phyloP scores from a whole-genome alignment of 495 filamentous ascomycete species.

The Hapsidospora chrysogenum region DNA sequence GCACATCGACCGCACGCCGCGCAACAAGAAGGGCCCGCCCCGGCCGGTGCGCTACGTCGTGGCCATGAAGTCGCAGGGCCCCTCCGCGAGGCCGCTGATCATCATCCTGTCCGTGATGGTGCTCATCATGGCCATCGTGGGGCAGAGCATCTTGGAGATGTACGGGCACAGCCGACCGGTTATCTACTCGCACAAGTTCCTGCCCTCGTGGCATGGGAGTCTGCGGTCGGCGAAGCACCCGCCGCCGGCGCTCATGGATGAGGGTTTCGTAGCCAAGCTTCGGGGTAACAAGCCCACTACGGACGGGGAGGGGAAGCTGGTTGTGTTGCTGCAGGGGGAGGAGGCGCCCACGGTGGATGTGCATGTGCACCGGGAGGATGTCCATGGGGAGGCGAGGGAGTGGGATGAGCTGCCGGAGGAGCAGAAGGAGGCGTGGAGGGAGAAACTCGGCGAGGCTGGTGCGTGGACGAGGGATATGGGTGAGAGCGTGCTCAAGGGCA shows the following conservation, averaged over 20 bases:
- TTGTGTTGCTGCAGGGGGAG: too few relatives aligned
- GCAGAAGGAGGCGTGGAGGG: conserved; percentile 52
- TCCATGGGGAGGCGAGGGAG: conserved; percentile 26
- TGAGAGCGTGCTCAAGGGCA: conserved; percentile 52
- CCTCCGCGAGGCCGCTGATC: conserved; percentile 28
- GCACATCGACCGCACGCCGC: conserved; percentile 25
- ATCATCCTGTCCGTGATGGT: conserved; percentile 33
- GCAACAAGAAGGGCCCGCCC: conserved; percentile 23
- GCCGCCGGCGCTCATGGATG: background rate
- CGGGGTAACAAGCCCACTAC: too few relatives aligned
- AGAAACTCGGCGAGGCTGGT: conserved; percentile 47
- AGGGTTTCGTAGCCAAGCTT: too few relatives aligned
- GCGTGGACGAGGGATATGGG: conserved; percentile 58
- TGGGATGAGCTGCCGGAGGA: conserved; percentile 49
- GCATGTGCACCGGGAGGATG: conserved; percentile 28
- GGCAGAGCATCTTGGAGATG: conserved; percentile 53
- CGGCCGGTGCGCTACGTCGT: conserved; percentile 48
- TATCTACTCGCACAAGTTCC: conserved; percentile 21
- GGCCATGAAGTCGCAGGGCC: conserved; percentile 33
- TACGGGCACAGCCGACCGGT: conserved; percentile 41
- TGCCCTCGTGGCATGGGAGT: conserved; percentile 7
- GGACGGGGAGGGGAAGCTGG: background rate
- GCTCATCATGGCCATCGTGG: conserved; percentile 38
- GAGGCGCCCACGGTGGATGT: too few relatives aligned
- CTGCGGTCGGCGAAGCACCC: background rate